Evolutionary conservation across 345 rosid genomes (phyloP).

Genomic region (Salix viminalis): DNA sequence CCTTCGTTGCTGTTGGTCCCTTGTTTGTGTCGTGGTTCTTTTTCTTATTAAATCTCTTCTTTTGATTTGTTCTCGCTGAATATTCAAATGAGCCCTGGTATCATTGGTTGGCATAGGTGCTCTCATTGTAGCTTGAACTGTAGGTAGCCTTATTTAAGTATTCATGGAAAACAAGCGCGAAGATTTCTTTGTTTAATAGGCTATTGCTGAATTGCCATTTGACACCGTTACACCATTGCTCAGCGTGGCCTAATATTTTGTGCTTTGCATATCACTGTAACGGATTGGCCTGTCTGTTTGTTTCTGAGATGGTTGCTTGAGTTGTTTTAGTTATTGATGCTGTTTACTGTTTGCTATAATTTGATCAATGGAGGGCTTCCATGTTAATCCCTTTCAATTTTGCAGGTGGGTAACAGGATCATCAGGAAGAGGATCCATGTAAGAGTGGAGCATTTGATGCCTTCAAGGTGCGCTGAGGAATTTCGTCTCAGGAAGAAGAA

Average conservation of each 20-base stretch:
- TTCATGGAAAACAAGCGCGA: background rate
- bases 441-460: conserved; percentile 59
- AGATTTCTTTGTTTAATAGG: background rate
- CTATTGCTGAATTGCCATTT: background rate
- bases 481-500: conserved; percentile 48
- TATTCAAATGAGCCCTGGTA: too few relatives aligned
- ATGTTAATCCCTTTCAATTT: background rate
- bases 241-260: background rate
- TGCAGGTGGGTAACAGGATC: conserved; percentile 55
- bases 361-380: background rate
- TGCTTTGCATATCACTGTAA: background rate
- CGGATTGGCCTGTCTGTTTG: background rate
- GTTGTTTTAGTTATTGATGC: background rate
- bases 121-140: background rate
- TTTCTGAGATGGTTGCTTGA: background rate
- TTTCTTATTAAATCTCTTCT: background rate
- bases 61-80: background rate
- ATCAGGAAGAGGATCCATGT: conserved; percentile 73
- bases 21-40: too few relatives aligned
- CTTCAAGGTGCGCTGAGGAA: conserved; percentile 67
- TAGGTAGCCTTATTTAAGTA: background rate
- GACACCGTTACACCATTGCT: background rate
- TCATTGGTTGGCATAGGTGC: background rate
- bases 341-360: background rate
- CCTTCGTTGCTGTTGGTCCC: too few relatives aligned